These are phyloP conservation scores for Nitzschia putrida DNA, from an alignment of 108 stramenopile genomes.

Conservation along the genomic window DNA sequence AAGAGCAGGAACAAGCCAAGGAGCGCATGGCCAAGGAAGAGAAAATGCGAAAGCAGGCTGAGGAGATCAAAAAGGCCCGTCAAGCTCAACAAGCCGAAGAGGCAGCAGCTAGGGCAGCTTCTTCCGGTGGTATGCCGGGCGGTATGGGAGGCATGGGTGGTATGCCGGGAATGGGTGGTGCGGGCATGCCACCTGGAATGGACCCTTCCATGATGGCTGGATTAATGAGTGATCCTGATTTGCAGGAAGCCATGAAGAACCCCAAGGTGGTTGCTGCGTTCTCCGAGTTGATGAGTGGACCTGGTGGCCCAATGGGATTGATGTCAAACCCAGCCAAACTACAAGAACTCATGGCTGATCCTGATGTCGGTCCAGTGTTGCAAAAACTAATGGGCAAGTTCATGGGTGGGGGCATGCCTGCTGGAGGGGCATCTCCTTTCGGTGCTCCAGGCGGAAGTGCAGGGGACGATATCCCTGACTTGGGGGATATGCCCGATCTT, in stretches of 20 bases:
- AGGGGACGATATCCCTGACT: constrained; percentile 63
- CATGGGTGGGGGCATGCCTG: constrained; percentile 46
- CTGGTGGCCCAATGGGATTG: constrained; percentile 74
- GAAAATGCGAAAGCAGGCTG: constrained; percentile 70
- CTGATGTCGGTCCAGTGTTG: constrained; percentile 85
- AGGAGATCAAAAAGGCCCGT: constrained; percentile 73
- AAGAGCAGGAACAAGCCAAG: constrained; percentile 61
- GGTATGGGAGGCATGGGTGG: constrained; percentile 66
- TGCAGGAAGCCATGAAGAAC: constrained; percentile 80
- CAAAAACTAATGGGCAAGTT: constrained; percentile 85
- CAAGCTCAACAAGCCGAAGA: constrained; percentile 33
- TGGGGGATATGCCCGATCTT: constrained; percentile 76
- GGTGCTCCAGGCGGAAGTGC: constrained; percentile 36
- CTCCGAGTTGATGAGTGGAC: constrained; percentile 69
- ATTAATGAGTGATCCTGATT: constrained; percentile 76
- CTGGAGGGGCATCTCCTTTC: constrained; percentile 39
- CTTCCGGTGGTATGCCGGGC: constrained; percentile 50
- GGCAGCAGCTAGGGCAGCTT: constrained; percentile 21
- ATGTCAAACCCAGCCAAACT: constrained; percentile 81
- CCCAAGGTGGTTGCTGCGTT: constrained; percentile 86
- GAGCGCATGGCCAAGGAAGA: constrained; percentile 68
- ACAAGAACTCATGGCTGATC: constrained; percentile 87
- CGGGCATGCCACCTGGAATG: constrained; percentile 48
- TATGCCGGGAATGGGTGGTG: constrained; percentile 47
- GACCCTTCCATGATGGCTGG: constrained; percentile 74